phyloP scores from a whole-genome alignment of 768 basidiomycete genomes.

The Lactifluus echinatus region DNA sequence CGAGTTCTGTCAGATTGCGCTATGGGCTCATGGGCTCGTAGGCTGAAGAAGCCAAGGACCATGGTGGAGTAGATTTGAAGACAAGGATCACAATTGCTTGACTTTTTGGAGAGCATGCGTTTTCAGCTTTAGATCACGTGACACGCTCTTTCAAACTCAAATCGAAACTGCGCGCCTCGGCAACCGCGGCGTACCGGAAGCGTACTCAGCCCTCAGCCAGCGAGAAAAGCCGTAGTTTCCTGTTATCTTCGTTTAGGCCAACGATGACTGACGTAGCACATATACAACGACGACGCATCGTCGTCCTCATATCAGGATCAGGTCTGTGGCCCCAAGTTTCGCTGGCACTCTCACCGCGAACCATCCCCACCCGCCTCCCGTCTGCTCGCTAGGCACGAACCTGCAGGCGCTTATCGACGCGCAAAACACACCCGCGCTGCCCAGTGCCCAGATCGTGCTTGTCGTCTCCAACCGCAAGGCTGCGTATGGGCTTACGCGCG shows the following conservation, averaged over 20 bases:
- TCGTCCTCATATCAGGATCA: slow-evolving; percentile 58
- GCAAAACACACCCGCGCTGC: slow-evolving; percentile 61
- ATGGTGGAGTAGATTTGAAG: slow-evolving; percentile 2
- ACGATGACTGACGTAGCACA: slow-evolving; percentile 2
- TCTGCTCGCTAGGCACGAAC: slow-evolving; percentile 63
- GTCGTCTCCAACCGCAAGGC: slow-evolving; percentile 91
- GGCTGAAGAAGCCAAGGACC: not conserved
- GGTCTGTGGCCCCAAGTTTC: slow-evolving; percentile 29
- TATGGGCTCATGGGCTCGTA: not conserved
- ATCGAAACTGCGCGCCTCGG: not conserved
- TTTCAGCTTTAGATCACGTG: not conserved
- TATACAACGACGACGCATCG: slow-evolving; percentile 8
- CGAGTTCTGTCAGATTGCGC: not conserved
- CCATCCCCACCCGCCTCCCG: not conserved
- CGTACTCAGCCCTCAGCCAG: too few relatives aligned
- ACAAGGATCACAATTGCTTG: not conserved
- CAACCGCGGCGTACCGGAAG: not conserved
- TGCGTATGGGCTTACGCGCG: slow-evolving; percentile 84
- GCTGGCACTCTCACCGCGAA: not conserved
- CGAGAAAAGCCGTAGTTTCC: too few relatives aligned
- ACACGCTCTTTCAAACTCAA: not conserved
- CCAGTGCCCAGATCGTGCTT: slow-evolving; percentile 59
- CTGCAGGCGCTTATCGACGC: slow-evolving; percentile 95
- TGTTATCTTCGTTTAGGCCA: not conserved
- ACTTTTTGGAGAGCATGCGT: not conserved